Conservation (phyloP, 352 stramenopile species). For the Phytopythium sindhum region DNA sequence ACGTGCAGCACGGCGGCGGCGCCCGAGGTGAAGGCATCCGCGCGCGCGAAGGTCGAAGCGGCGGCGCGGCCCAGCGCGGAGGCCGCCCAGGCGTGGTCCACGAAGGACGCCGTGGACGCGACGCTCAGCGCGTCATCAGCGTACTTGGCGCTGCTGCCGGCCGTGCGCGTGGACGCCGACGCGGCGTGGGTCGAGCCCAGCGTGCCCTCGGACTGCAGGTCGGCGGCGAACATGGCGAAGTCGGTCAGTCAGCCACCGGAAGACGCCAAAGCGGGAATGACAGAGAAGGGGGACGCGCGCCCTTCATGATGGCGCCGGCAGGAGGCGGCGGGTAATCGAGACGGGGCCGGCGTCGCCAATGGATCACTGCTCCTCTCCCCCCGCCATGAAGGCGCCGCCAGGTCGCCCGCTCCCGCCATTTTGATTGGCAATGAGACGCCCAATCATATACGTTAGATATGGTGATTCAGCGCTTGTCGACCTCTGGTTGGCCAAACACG, state of each 20-base stretch:
- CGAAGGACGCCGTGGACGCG: conserved; percentile 25
- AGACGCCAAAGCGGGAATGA: neutral
- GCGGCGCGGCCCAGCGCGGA: conserved; percentile 25
- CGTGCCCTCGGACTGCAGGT: conserved; percentile 31
- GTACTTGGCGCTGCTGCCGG: conserved; percentile 15
- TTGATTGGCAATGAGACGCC: conserved; percentile 14
- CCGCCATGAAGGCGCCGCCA: neutral
- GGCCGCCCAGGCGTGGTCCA: conserved; percentile 7
- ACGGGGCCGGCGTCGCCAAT: too few relatives aligned
- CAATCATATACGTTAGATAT: too few relatives aligned
- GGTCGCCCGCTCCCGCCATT: neutral
- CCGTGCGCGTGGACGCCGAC: neutral
- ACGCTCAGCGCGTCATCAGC: conserved; percentile 25
- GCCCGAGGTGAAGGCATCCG: conserved; percentile 53
- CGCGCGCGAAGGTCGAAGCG: conserved; percentile 33
- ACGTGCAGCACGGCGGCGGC: conserved; percentile 53
- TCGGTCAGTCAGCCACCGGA: neutral
- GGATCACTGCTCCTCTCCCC: too few relatives aligned
- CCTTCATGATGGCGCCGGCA: too few relatives aligned
- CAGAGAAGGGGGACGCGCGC: too few relatives aligned
- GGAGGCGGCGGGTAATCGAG: too few relatives aligned
- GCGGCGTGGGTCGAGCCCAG: conserved; percentile 12
- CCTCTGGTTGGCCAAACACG: neutral
- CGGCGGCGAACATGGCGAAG: conserved; percentile 19
- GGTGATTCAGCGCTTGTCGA: conserved; percentile 9